Evolutionary conservation across 1,139 yeast species (phyloP), one percentile per base, ranked within the genome.

Genomic region (Zygotorulaspora mrakii): DNA sequence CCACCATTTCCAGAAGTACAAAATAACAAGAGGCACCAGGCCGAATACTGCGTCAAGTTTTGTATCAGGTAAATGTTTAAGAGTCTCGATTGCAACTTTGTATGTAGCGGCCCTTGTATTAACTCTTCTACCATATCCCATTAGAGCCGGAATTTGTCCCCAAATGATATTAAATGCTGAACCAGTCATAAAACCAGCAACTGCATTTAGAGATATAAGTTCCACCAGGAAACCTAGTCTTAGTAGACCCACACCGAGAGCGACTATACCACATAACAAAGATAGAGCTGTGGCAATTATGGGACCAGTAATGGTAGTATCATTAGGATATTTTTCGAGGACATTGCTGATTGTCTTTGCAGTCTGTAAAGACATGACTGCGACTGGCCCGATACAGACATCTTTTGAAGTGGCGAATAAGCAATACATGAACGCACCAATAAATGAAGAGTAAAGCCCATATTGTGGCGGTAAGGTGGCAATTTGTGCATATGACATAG

Each of bases 371-470:
- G 95, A 85, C 96, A 89, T 88, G 46, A 89, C 96, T 2, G 97
- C 97, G 27, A 89, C 97, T 4, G 97, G 96, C 22, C 96, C 97
- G 55, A 89, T 88, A 47, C 94, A 83, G 32, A 89, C 95, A 70
- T 89, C 97, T 65, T 88, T 89, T 13, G 95, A 84, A 12, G 96
- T 89, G 11, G 96, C 97, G 62, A 89, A 89, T 55, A 88, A 76
- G 35, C 94, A 82, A 62, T 89, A 89, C 42, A 84, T 77, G 60
- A 87, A 76, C 12, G 88, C 95, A 57, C 97, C 97, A 35, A 89
- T 83, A 58, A 89, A 89, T 0, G 95, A 84, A 17, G 96, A 85
- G 65, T 89, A 89, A 37, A 89, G 73, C 37, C 97, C 97, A 53
- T 79, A 88, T 62, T 88, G 82, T 4, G 95, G 79, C 4, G 79